These are phyloP conservation scores for Suhomyces chickasaworum DNA, from an alignment of 1,139 yeast species.

Conservation along the genomic window DNA sequence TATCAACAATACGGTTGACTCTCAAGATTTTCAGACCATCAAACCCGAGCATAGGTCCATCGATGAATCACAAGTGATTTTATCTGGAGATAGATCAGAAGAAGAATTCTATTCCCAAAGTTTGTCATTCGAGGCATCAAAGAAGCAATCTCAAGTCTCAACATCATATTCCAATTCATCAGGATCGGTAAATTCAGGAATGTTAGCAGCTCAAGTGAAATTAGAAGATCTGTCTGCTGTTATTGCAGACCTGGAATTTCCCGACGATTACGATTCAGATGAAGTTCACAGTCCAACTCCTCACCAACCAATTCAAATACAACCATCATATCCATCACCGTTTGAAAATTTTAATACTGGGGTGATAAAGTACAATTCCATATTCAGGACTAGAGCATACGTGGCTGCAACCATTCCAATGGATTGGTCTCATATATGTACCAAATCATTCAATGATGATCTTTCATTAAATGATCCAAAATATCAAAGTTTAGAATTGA, in stretches of 20 bases:
- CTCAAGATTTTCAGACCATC: conserved; percentile 1
- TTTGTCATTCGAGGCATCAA: neutral
- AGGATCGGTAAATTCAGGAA: neutral
- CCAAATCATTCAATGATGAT: conserved; percentile 24
- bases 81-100: neutral
- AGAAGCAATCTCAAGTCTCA: conserved; percentile 2
- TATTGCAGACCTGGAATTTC: conserved; percentile 8
- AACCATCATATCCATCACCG: neutral
- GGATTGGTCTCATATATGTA: conserved; percentile 28
- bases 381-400: conserved; percentile 22
- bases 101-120: conserved; percentile 2
- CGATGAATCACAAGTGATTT: neutral
- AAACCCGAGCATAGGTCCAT: neutral
- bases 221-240: conserved; percentile 1
- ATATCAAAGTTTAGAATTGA: conserved; percentile 25
- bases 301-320: conserved; percentile 1
- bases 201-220: conserved; percentile 5
- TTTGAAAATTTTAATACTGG: conserved; percentile 5
- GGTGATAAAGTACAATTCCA: conserved; percentile 8
- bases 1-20: conserved; percentile 2
- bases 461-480: conserved; percentile 26
- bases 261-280: conserved; percentile 9
- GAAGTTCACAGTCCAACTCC: conserved; percentile 9
- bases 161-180: conserved; percentile 4
- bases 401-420: conserved; percentile 27